Conservation (phyloP, 139 green algal species). For the Coccomyxa sp. region DNA sequence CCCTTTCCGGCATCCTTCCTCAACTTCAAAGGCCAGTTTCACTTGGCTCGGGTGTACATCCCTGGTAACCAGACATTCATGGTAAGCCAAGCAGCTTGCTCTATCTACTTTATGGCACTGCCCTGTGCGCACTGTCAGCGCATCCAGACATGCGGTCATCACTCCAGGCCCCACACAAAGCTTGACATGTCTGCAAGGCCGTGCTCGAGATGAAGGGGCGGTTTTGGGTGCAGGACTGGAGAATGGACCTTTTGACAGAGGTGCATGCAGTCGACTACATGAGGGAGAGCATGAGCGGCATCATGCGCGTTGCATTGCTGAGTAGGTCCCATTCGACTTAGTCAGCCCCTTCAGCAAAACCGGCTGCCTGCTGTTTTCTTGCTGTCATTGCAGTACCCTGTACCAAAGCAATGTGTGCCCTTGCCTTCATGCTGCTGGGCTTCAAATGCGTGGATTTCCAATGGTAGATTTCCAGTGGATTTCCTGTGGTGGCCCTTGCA, state of each 20-base stretch:
- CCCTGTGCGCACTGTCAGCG: too few relatives aligned
- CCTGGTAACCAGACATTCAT: background rate
- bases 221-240: slow-evolving; percentile 1
- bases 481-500: too few relatives aligned
- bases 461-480: too few relatives aligned
- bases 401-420: background rate
- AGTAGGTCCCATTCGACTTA: slow-evolving; percentile 3
- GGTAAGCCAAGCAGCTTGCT: too few relatives aligned
- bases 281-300: slow-evolving; percentile 11
- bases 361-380: background rate
- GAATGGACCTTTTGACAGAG: slow-evolving; percentile 15
- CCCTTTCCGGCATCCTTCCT: background rate
- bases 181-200: background rate
- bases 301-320: slow-evolving; percentile 8
- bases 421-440: background rate
- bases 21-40: background rate
- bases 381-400: background rate
- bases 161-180: background rate
- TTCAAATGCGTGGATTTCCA: background rate
- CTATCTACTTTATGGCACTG: too few relatives aligned
- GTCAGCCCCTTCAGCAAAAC: background rate
- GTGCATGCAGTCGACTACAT: slow-evolving; percentile 10
- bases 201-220: background rate
- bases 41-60: background rate
- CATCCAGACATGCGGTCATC: background rate